phyloP scores from a whole-genome alignment of 1,284 basidiomycete genomes.

The Trichosporon ovoides region DNA sequence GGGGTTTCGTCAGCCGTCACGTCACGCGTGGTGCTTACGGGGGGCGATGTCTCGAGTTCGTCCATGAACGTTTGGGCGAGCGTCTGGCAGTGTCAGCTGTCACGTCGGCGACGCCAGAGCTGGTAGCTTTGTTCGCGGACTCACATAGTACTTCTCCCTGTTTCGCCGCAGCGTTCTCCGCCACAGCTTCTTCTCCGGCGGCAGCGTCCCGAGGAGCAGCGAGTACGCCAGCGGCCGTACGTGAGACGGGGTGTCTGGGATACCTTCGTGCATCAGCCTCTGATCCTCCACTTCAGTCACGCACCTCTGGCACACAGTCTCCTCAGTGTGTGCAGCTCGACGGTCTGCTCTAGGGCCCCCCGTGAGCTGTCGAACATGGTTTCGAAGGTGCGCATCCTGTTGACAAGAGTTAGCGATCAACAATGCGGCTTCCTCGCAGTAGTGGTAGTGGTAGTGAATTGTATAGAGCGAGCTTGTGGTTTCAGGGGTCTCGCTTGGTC shows the following conservation, averaged over 20 bases:
- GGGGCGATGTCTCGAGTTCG: constrained; percentile 23
- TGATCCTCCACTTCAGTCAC: no score
- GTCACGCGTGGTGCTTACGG: constrained; percentile 17
- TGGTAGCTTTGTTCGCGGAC: constrained; percentile 8
- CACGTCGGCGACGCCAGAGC: background rate
- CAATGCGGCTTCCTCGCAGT: no score
- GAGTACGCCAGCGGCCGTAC: constrained; percentile 44
- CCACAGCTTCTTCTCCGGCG: constrained; percentile 39
- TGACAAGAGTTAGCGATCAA: background rate
- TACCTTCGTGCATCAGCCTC: constrained; percentile 30
- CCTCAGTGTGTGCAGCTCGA: constrained; percentile 38
- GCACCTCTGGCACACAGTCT: constrained; percentile 40
- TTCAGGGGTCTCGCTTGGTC: background rate
- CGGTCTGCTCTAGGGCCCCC: constrained; percentile 27
- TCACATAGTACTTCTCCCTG: constrained; percentile 37
- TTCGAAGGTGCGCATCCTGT: constrained; percentile 43
- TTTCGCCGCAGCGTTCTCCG: constrained; percentile 20
- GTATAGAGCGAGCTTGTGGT: background rate
- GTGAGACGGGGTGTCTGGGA: constrained; percentile 43
- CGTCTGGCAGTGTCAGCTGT: constrained; percentile 18
- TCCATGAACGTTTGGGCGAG: constrained; percentile 32
- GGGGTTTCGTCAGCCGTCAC: background rate
- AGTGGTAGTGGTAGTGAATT: background rate
- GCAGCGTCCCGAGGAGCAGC: constrained; percentile 38
- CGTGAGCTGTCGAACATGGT: constrained; percentile 38